A percentile compares a stretch with the other conserved stretches of the same genome.
Evolutionary conservation across 768 basidiomycete species (phyloP).

Genomic region (Lactarius indigo): DNA sequence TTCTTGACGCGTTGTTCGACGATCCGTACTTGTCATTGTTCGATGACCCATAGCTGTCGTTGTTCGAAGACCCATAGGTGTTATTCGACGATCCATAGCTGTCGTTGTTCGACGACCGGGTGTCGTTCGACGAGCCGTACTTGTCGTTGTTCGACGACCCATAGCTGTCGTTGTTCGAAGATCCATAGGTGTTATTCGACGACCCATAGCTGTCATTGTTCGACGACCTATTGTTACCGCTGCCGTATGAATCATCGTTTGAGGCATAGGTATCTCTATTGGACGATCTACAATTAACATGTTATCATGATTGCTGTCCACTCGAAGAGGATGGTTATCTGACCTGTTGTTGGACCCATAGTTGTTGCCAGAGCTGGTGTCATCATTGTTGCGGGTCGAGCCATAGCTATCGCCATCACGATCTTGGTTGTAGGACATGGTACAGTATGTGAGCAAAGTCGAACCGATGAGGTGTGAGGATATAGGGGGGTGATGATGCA

Average conservation of each 20-base stretch:
- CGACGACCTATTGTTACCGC: constrained; percentile 1
- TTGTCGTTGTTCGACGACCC: constrained; percentile 6
- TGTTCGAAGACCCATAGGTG: constrained; percentile 29
- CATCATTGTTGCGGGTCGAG: constrained; percentile 8
- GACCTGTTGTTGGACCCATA: constrained; percentile 5
- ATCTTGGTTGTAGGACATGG: constrained; percentile 22
- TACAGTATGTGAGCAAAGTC: background rate
- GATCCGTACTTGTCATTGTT: background rate
- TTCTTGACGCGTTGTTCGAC: too few relatives aligned
- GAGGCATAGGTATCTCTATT: background rate
- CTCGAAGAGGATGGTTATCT: background rate
- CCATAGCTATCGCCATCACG: constrained; percentile 12
- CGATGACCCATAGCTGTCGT: constrained; percentile 8
- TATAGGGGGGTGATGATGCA: background rate
- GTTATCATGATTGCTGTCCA: background rate
- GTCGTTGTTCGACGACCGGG: constrained; percentile 27
- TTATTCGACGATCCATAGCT: constrained; percentile 30
- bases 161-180: background rate
- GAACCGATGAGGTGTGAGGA: background rate
- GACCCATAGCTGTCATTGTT: constrained; percentile 25
- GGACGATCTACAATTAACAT: background rate
- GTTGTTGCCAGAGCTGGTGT: background rate
- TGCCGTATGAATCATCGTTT: background rate
- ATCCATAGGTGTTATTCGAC: constrained; percentile 23
- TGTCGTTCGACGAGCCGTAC: constrained; percentile 26